These are phyloP conservation scores for Domatiomyces catenatus DNA, from an alignment of 2,329 filamentous ascomycete species.

Conservation along the genomic window DNA sequence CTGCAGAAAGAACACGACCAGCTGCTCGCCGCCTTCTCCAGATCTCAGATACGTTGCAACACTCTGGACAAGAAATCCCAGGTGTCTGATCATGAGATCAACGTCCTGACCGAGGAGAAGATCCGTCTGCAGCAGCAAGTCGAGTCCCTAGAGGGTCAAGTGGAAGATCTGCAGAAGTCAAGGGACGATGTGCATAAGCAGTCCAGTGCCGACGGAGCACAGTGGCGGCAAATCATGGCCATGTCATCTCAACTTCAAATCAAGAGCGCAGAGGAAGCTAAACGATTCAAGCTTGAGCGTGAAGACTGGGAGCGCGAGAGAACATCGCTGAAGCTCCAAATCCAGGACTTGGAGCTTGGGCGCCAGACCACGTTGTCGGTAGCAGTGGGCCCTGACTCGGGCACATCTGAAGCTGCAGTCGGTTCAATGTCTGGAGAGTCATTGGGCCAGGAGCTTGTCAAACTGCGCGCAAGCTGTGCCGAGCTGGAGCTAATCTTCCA, in stretches of 20 bases:
- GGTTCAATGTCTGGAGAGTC: constrained; percentile 13
- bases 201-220: constrained; percentile 29
- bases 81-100: constrained; percentile 38
- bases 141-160: constrained; percentile 31
- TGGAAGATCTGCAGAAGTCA: constrained; percentile 34
- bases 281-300: constrained; percentile 28
- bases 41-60: constrained; percentile 30
- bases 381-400: neutral
- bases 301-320: constrained; percentile 23
- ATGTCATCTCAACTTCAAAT: constrained; percentile 33
- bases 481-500: constrained; percentile 13
- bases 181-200: constrained; percentile 33
- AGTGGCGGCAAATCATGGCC: constrained; percentile 37
- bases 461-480: constrained; percentile 9
- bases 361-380: neutral
- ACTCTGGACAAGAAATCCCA: constrained; percentile 37
- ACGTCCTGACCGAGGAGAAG: constrained; percentile 36
- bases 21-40: constrained; percentile 36
- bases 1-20: constrained; percentile 40
- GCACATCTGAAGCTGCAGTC: neutral
- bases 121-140: constrained; percentile 34
- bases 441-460: constrained; percentile 14
- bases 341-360: constrained; percentile 23
- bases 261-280: constrained; percentile 29
- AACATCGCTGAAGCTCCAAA: constrained; percentile 22